Conservation (phyloP, 2,329 filamentous ascomycete species). For the Elsinoe necatrix region DNA sequence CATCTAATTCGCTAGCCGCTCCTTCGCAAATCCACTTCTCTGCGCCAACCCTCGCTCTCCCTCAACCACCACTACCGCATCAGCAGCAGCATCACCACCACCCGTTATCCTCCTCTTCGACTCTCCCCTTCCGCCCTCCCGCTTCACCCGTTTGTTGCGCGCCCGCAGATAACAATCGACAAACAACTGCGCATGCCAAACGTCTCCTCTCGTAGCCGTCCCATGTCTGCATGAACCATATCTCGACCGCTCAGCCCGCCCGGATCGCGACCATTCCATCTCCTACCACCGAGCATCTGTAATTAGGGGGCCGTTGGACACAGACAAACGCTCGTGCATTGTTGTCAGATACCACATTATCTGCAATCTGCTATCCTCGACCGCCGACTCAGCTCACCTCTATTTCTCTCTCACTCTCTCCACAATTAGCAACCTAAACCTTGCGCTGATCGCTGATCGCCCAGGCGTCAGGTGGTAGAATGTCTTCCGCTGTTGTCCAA, state of each 20-base stretch:
- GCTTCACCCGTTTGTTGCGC: constrained; percentile 4
- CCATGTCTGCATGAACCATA: constrained; percentile 11
- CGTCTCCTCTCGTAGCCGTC: not conserved
- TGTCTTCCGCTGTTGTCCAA: constrained; percentile 29
- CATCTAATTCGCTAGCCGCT: constrained; percentile 9
- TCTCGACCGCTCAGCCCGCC: constrained; percentile 14
- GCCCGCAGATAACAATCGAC: constrained; percentile 16
- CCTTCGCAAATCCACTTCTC: constrained; percentile 4
- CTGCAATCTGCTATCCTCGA: constrained; percentile 14
- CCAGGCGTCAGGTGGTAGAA: constrained; percentile 19
- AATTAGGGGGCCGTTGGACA: constrained; percentile 15
- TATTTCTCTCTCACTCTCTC: not conserved
- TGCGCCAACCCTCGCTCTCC: not conserved
- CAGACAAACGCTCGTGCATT: constrained; percentile 15
- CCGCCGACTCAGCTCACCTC: not conserved
- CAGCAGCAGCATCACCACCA: not conserved
- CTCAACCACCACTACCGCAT: not conserved
- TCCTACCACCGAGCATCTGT: constrained; percentile 1
- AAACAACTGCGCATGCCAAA: not conserved
- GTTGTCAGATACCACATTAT: constrained; percentile 12
- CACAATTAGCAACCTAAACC: constrained; percentile 13
- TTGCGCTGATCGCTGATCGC: constrained; percentile 14
- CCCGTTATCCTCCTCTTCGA: not conserved
- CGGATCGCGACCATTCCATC: constrained; percentile 13
- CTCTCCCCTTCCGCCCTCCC: constrained; percentile 4